These are phyloP conservation scores for Stevia rebaudiana DNA, from an alignment of 140 eudicot genomes.

Conservation along the genomic window DNA sequence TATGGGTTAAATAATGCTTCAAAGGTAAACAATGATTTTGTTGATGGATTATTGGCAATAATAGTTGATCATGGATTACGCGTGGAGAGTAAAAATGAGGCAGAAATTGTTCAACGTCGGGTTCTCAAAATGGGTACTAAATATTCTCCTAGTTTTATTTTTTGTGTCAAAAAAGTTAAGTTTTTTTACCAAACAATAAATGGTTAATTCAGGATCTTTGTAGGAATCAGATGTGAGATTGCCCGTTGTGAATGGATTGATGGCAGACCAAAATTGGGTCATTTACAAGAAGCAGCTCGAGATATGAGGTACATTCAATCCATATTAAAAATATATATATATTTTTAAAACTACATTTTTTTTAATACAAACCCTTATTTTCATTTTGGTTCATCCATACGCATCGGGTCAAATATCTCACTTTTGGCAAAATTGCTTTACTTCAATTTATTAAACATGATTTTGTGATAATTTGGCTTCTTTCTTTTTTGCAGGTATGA, in stretches of 20 bases:
- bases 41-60: constrained; percentile 70
- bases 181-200: constrained; percentile 20
- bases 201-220: constrained; percentile 41
- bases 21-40: constrained; percentile 29
- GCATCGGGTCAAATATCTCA: neutral
- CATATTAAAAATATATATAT: neutral
- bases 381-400: neutral
- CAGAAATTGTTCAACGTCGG: constrained; percentile 50
- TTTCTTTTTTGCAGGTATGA: constrained; percentile 54
- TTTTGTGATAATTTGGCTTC: neutral
- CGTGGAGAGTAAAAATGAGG: constrained; percentile 69
- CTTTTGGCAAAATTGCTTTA: neutral
- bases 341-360: neutral
- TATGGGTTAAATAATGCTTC: constrained; percentile 20
- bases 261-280: constrained; percentile 76
- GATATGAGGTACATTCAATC: constrained; percentile 44
- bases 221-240: constrained; percentile 84
- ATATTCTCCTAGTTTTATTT: neutral
- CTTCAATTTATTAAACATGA: neutral
- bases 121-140: constrained; percentile 61
- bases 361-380: neutral
- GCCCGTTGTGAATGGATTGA: constrained; percentile 64
- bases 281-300: constrained; percentile 89
- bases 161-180: neutral
- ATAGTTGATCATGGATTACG: constrained; percentile 89